phyloP scores from a whole-genome alignment of 148 eudicot species.

The Amaranthus cruentus region DNA sequence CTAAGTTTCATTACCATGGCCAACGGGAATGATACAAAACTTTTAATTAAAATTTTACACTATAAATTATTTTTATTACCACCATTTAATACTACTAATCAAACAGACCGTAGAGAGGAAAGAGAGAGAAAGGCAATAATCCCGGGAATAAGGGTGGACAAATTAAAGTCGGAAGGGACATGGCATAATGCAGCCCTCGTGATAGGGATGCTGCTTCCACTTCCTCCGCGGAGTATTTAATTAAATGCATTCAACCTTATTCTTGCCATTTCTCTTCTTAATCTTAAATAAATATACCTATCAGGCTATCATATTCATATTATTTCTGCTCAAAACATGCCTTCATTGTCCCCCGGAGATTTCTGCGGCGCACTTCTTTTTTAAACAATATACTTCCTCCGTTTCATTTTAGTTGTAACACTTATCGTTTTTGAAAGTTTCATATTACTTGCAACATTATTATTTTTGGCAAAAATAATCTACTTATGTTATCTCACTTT shows the following conservation, averaged over 20 bases:
- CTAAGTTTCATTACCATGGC: no score
- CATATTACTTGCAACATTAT: no score
- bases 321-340: conserved; percentile 22
- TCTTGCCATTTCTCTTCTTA: conserved; percentile 1
- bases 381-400: neutral
- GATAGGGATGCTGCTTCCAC: conserved; percentile 14
- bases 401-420: no score
- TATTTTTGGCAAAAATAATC: no score
- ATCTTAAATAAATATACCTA: neutral
- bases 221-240: neutral
- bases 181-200: conserved; percentile 22
- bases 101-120: no score
- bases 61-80: no score
- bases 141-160: neutral
- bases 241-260: neutral
- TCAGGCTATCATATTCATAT: neutral
- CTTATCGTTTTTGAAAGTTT: no score
- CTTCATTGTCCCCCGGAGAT: conserved; percentile 29
- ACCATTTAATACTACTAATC: no score
- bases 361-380: conserved; percentile 25
- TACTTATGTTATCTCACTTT: no score
- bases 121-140: no score
- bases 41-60: no score
- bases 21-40: no score
- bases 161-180: conserved; percentile 4